Conservation (phyloP, 495 filamentous ascomycete genomes). For the Alectoria sarmentosa region DNA sequence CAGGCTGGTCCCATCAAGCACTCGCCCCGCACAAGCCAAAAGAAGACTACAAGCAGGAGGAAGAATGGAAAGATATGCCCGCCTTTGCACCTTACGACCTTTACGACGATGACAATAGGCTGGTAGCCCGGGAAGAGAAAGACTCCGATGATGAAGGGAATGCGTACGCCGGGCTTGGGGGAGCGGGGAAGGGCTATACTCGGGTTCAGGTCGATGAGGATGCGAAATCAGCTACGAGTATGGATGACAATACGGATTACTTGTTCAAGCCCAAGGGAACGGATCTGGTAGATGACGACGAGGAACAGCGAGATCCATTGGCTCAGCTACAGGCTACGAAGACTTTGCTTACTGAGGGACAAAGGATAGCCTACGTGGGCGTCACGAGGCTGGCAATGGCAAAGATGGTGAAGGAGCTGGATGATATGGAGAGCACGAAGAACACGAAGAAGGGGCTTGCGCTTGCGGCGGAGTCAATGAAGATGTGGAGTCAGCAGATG, state of each 20-base stretch:
- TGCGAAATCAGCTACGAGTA: conserved; percentile 82
- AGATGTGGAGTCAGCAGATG: conserved; percentile 97
- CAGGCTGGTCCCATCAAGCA: conserved; percentile 90
- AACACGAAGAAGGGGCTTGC: conserved; percentile 60
- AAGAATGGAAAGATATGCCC: conserved; percentile 88
- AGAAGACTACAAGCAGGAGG: conserved; percentile 51
- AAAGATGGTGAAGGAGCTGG: conserved; percentile 63
- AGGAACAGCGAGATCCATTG: conserved; percentile 65
- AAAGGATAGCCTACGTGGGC: conserved; percentile 94
- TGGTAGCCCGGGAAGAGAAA: conserved; percentile 70
- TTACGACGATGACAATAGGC: conserved; percentile 86
- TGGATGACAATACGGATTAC: conserved; percentile 97
- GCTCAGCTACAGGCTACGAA: conserved; percentile 95
- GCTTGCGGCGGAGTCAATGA: conserved; percentile 65
- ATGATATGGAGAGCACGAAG: conserved; percentile 45
- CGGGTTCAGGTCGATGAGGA: conserved; percentile 91
- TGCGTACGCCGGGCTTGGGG: conserved; percentile 67
- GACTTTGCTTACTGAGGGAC: conserved; percentile 86
- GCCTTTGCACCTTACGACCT: conserved; percentile 85
- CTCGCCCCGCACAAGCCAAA: conserved; percentile 49
- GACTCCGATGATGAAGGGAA: conserved; percentile 65
- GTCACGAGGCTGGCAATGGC: conserved; percentile 71
- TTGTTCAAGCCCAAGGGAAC: conserved; percentile 71
- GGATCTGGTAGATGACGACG: conserved; percentile 55
- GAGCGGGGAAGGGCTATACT: conserved; percentile 92